Evolutionary conservation across 371 early-diverging fungal species (phyloP), one percentile per base, ranked within the genome.

Genomic region (Circinella umbellata): DNA sequence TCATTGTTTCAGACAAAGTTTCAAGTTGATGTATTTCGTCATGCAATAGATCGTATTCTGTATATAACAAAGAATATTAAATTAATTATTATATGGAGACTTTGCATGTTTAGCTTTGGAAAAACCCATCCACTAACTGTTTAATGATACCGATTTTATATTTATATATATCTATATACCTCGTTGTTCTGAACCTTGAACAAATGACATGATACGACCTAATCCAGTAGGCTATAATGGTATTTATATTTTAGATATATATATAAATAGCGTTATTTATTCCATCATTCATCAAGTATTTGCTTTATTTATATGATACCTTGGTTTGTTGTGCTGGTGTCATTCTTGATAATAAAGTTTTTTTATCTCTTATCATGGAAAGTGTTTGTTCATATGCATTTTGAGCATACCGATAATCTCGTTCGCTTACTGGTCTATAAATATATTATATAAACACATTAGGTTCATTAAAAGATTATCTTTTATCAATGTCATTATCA

Each of bases 21-120:
- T 77, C 72, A 54, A 84, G 42, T 47, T 81, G 80, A 3, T 80
- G 73, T 17, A 80, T 69, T 61, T 84, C 84, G 1, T 64, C 72
- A 17, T 74, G 65, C n/a, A 84, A 47, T 13, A 73, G 35, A 9
- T 55, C 69, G 14, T 67, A 61, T 48, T 77, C 77, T 77, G 39
- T 9, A 49, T 46, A 15, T 8, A 55, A 15, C 10, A 18, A 27
- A 18, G n/a, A 35, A 18, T 9, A 47, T n/a, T 17, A 20, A 18
- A 9, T 62, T 15, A 4, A 1, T 15, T 17, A 2, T 39, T 10
- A 14, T 14, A n/a, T 8, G 11, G 47, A 46, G n/a, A 39, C 27
- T 27, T 2, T 27, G 27, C 2, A 27, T 27, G 27, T 27, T 27
- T 27, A 27, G 0, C 27, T 27, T 27, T 27, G 27, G 1, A 27